phyloP scores from a whole-genome alignment of 2,329 filamentous ascomycete species.

The Colletotrichum trifolii region DNA sequence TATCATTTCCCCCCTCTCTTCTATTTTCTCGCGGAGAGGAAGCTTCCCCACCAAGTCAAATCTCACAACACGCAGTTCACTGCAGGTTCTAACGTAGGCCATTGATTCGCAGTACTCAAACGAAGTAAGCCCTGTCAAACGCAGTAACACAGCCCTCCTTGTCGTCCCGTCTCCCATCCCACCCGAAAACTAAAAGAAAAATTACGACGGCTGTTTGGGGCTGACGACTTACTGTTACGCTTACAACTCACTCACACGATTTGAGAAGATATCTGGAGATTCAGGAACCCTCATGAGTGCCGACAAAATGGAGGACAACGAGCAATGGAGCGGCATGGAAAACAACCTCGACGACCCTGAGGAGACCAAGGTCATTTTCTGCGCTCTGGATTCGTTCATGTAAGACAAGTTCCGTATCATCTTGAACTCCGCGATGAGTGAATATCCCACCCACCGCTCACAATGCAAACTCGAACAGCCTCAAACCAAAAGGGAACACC shows the following conservation, averaged over 20 bases:
- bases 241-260: neutral
- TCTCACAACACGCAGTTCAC: too few relatives aligned
- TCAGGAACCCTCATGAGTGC: too few relatives aligned
- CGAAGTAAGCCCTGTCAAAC: too few relatives aligned
- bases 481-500: too few relatives aligned
- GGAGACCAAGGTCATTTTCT: slow-evolving; percentile 82
- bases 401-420: slow-evolving; percentile 58
- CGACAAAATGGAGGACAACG: slow-evolving; percentile 47
- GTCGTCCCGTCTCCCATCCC: neutral
- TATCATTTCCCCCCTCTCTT: neutral
- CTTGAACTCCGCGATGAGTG: slow-evolving; percentile 5
- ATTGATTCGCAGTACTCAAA: too few relatives aligned
- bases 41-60: neutral
- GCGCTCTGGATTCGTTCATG: slow-evolving; percentile 89
- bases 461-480: neutral
- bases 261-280: too few relatives aligned
- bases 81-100: too few relatives aligned
- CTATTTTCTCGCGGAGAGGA: neutral
- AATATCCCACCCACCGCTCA: neutral
- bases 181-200: neutral
- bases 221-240: neutral
- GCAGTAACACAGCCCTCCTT: slow-evolving; percentile 6
- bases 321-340: slow-evolving; percentile 70
- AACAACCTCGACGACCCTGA: slow-evolving; percentile 79
- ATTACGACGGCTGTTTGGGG: neutral